These are phyloP conservation scores for Limonium bicolor DNA, from an alignment of 148 eudicot genomes.

Conservation along the genomic window DNA sequence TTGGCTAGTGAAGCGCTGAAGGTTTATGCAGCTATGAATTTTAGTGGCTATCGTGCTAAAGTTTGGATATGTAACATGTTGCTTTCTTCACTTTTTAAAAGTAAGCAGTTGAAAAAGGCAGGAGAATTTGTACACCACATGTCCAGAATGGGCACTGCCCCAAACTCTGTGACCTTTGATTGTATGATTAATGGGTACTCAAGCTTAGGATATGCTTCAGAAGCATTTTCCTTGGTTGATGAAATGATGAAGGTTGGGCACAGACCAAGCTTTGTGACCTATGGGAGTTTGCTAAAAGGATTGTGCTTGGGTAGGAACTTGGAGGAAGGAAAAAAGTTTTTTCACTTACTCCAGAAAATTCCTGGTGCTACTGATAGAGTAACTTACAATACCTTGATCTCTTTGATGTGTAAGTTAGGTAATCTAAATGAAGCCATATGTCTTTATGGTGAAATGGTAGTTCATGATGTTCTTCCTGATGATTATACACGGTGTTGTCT, in stretches of 20 bases:
- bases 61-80: constrained; percentile 38
- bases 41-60: constrained; percentile 19
- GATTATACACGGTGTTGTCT: constrained; percentile 41
- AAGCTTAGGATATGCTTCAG: constrained; percentile 27
- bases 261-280: constrained; percentile 45
- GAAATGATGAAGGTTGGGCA: constrained; percentile 45
- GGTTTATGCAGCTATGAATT: constrained; percentile 29
- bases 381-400: constrained; percentile 48
- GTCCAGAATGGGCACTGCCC: constrained; percentile 25
- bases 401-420: constrained; percentile 45
- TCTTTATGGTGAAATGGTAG: constrained; percentile 54
- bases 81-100: constrained; percentile 42
- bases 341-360: constrained; percentile 25
- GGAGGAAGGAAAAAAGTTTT: constrained; percentile 37
- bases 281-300: constrained; percentile 64
- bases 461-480: constrained; percentile 39
- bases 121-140: constrained; percentile 52
- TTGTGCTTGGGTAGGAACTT: constrained; percentile 42
- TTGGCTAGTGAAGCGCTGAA: constrained; percentile 36
- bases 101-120: constrained; percentile 39
- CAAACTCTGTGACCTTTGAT: constrained; percentile 51
- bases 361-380: constrained; percentile 35
- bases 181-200: constrained; percentile 48
- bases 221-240: constrained; percentile 51
- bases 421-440: constrained; percentile 28